Evolutionary conservation across 2,329 filamentous ascomycete genomes (phyloP), one percentile per base, ranked within the genome.

Genomic region (Metarhizium anisopliae): DNA sequence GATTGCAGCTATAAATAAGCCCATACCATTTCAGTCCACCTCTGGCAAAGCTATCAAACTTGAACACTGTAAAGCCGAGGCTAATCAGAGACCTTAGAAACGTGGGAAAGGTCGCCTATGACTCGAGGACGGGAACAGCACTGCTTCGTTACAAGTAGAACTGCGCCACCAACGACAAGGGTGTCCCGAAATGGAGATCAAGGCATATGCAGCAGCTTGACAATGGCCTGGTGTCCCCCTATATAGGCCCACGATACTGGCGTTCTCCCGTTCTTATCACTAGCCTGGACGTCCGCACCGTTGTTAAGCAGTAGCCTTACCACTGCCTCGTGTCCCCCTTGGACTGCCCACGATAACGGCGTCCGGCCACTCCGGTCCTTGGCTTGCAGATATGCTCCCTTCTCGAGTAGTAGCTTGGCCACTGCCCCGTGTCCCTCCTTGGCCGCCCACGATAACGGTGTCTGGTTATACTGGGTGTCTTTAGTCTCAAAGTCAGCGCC

Each of bases 61-160:
- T 20, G 1, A 1, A 20, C 1, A 20, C 20, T 1, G 20, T 20
- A 20, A 20, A 3, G 20, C 20, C 20, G 1, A 20, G 1, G 20
- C 20, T 20, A 20, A 20, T 20, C 20, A 20, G 20, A 20, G 20
- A 20, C 20, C 1, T 20, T 20, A 1, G 20, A 1, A 20, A 20
- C 1, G 20, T 20, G 20, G 20, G 20, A 20, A 1, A 20, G 20
- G 1, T 1, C 20, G 20, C 1, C 20, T 20, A 20, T 20, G 20
- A 20, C 20, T 20, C 20, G 20, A 2, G 1, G 20, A 20, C 1
- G 20, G 20, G 20, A 20, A 20, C 20, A 20, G 20, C 20, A 20
- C 20, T 20, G 20, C 20, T 20, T 20, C 20, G 20, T 20, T 20
- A 20, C 20, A 2, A 20, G 1, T 20, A 20, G 20, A 20, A 20